Percentiles rank a stretch among this genome's conserved stretches.
Conservation (phyloP, 75 land plant species). For the Pinus albicaulis region DNA sequence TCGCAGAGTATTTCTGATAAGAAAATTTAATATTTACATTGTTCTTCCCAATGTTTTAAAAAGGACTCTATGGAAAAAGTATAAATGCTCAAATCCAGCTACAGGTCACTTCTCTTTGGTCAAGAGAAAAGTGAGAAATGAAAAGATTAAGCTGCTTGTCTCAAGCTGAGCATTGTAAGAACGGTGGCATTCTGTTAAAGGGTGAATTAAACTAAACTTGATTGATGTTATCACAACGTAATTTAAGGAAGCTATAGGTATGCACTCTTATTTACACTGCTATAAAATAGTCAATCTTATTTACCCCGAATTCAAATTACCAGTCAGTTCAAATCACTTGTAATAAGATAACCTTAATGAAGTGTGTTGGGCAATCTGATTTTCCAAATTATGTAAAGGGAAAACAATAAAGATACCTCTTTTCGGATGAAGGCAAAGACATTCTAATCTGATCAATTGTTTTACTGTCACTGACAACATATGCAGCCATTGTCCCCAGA, state of each 20-base stretch:
- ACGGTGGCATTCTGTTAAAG: not conserved
- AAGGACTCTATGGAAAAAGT: not conserved
- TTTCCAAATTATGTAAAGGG: not conserved
- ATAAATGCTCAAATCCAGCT: not conserved
- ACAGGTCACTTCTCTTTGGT: not conserved
- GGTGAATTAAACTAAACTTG: not conserved
- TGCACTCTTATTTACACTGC: not conserved
- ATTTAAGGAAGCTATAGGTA: conserved; percentile 1
- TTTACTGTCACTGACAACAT: conserved; percentile 19
- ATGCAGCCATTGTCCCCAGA: conserved; percentile 50
- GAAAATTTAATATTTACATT: too few species aligned
- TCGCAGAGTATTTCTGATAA: too few species aligned
- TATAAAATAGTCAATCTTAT: too few species aligned
- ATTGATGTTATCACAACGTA: not conserved
- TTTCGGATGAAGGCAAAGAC: conserved; percentile 5
- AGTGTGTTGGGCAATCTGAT: not conserved
- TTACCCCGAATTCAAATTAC: not conserved
- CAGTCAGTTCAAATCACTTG: not conserved
- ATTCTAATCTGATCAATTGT: not conserved
- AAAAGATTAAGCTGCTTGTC: not conserved
- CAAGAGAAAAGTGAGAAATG: not conserved
- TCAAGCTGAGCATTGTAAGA: not conserved
- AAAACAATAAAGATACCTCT: conserved; percentile 17
- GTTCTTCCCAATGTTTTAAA: not conserved
- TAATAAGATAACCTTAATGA: not conserved